phyloP scores from a whole-genome alignment of 2,329 filamentous ascomycete genomes.

The Myotisia sp. region DNA sequence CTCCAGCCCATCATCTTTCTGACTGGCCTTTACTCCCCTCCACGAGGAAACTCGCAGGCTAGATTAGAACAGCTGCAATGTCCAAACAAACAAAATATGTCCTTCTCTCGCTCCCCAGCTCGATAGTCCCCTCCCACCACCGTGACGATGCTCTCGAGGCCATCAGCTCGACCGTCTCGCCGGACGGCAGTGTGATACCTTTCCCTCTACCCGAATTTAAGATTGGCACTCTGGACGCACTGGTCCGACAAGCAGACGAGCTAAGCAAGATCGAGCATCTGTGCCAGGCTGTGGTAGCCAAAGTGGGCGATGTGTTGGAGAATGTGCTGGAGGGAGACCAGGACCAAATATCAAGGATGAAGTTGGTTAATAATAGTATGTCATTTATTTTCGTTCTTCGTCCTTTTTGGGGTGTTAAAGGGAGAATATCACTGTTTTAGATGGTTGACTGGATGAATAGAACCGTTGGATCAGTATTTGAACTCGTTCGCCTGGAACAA shows the following conservation, averaged over 20 bases:
- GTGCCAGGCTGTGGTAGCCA: slow-evolving; percentile 70
- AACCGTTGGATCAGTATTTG: slow-evolving; percentile 90
- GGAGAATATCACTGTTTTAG: slow-evolving; percentile 6
- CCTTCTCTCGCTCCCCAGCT: slow-evolving; percentile 77
- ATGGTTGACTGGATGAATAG: slow-evolving; percentile 33
- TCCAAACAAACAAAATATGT: slow-evolving; percentile 52
- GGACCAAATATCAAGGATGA: slow-evolving; percentile 68
- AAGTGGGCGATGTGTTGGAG: slow-evolving; percentile 74
- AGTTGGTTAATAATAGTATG: slow-evolving; percentile 88
- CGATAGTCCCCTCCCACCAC: slow-evolving; percentile 68
- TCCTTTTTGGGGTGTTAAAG: slow-evolving; percentile 6
- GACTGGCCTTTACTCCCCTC: no score
- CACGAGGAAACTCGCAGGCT: slow-evolving; percentile 9
- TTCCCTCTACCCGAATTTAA: slow-evolving; percentile 91
- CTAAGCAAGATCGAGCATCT: slow-evolving; percentile 70
- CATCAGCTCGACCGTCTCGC: slow-evolving; percentile 55
- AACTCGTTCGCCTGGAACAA: slow-evolving; percentile 91
- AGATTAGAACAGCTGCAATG: slow-evolving; percentile 17
- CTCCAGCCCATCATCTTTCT: no score
- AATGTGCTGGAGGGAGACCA: slow-evolving; percentile 73
- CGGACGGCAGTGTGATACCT: slow-evolving; percentile 59
- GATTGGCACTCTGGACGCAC: slow-evolving; percentile 85
- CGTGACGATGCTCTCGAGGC: slow-evolving; percentile 67
- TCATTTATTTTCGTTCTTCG: no score
- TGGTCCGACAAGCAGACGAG: slow-evolving; percentile 94